Evolutionary conservation across 1,284 basidiomycete species (phyloP), one percentile per base, ranked within the genome.

Genomic region (Rhodofomes roseus): DNA sequence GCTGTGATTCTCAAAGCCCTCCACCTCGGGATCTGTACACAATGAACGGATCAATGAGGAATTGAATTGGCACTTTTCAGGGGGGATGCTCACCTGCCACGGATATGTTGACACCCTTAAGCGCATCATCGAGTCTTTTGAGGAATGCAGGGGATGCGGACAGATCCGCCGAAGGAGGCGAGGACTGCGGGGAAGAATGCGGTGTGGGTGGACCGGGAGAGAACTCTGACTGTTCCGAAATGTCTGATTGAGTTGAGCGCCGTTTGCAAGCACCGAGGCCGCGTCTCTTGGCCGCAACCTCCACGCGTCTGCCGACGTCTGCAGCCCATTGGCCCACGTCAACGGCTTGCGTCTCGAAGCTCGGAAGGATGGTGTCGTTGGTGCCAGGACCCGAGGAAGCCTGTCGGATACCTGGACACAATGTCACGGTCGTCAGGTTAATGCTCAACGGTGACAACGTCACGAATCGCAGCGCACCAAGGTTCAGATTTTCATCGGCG

Each of bases 131-230:
- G 23, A 55, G 58, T 46, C 20, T 50, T 22, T 25, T 29, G 39
- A 55, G 44, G 20, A 59, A 55, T 16, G n/a, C 46, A 29, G 44
- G 58, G 9, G 54, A 55, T 23, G 53, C 12, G 11, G 54, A 51
- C 4, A 50, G 25, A 34, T 55, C 36, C 11, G 25, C 37, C n/a
- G 48, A 51, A 14, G 54, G 54, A 1, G 37, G 29, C 4, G 54
- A 41, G 25, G 58, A 55, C 9, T 55, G 54, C 12, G 44, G 53
- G 11, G 54, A 48, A 36, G 58, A 55, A 27, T 31, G 51, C n/a
- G 57, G 52, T 12, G 57, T 58, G 40, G 34, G 22, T 20, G 57
- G 57, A 14, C 57, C 52, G 25, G 29, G 53, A 11, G 52, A 58
- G n/a, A 29, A 54, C 18, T 54, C 57, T 18, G 57, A 46, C 20